A percentile compares a stretch with the other conserved stretches of the same genome.
Conservation (phyloP, 768 basidiomycete species). For the Mycena amicta region DNA sequence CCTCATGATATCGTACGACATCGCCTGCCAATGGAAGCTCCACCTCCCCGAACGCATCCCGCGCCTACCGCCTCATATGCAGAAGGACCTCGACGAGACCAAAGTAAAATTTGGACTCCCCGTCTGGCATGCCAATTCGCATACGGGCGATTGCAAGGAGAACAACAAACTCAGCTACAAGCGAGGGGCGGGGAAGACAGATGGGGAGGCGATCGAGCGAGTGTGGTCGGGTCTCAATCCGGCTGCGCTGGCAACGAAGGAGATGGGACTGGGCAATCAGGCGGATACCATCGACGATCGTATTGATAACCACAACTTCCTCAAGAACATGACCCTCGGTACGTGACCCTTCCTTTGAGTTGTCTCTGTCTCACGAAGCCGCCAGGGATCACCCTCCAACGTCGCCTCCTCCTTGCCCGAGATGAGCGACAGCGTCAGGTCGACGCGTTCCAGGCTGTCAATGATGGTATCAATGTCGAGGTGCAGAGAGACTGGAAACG, state of each 20-base stretch:
- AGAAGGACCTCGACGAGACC: conserved; percentile 4
- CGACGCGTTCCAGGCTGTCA: neutral
- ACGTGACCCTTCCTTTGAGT: neutral
- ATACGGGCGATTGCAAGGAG: conserved; percentile 26
- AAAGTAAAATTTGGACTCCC: conserved; percentile 27
- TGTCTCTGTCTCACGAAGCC: neutral
- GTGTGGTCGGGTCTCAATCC: conserved; percentile 33
- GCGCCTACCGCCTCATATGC: conserved; percentile 15
- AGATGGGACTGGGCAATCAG: conserved; percentile 38
- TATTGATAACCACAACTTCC: conserved; percentile 3
- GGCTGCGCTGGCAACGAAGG: conserved; percentile 30
- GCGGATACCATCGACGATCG: conserved; percentile 19
- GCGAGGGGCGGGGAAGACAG: conserved; percentile 30
- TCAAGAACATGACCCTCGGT: neutral
- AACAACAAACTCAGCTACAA: conserved; percentile 27
- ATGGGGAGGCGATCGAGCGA: conserved; percentile 38
- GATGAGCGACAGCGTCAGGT: conserved; percentile 9
- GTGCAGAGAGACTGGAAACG: neutral
- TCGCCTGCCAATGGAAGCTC: conserved; percentile 34
- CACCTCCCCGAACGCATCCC: conserved; percentile 23
- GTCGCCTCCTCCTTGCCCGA: neutral
- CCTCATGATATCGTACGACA: conserved; percentile 35
- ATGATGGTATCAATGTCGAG: neutral
- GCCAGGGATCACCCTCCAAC: neutral
- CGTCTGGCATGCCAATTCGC: conserved; percentile 33